Evolutionary conservation across 805 yeast genomes (phyloP).

Genomic region (Candida chauliodis): DNA sequence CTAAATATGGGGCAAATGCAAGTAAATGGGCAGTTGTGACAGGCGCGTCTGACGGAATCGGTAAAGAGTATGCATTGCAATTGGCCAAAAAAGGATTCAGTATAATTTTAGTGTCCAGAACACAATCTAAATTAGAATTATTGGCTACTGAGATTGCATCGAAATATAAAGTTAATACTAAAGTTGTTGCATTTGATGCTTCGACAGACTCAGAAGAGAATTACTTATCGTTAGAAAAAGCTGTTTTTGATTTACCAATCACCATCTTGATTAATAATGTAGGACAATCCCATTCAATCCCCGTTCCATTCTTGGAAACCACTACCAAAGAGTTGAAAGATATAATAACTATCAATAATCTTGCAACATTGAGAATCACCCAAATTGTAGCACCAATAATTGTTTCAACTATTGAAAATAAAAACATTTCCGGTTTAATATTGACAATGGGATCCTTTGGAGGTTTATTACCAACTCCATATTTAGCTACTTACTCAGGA

Average conservation of each 20-base stretch:
- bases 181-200: conserved; percentile 74
- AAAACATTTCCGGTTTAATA: conserved; percentile 63
- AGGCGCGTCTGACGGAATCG: conserved; percentile 97
- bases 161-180: conserved; percentile 58
- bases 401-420: conserved; percentile 44
- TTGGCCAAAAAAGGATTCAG: conserved; percentile 84
- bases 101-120: conserved; percentile 79
- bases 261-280: conserved; percentile 86
- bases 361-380: conserved; percentile 80
- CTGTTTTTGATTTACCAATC: conserved; percentile 53
- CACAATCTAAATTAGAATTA: conserved; percentile 67
- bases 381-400: conserved; percentile 75
- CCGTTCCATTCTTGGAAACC: conserved; percentile 89
- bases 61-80: conserved; percentile 85
- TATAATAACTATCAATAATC: conserved; percentile 81
- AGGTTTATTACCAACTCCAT: conserved; percentile 89
- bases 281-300: conserved; percentile 91
- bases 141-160: conserved; percentile 60
- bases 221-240: conserved; percentile 48
- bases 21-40: conserved; percentile 93
- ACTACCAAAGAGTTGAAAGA: conserved; percentile 66
- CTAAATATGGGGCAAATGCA: conserved; percentile 68
- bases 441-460: conserved; percentile 97
- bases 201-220: conserved; percentile 57
- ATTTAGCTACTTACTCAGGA: conserved; percentile 90